Percentiles rank a stretch among this genome's conserved stretches.
Conservation (phyloP, 805 yeast species). For the Nakazawaea molendinolei region DNA sequence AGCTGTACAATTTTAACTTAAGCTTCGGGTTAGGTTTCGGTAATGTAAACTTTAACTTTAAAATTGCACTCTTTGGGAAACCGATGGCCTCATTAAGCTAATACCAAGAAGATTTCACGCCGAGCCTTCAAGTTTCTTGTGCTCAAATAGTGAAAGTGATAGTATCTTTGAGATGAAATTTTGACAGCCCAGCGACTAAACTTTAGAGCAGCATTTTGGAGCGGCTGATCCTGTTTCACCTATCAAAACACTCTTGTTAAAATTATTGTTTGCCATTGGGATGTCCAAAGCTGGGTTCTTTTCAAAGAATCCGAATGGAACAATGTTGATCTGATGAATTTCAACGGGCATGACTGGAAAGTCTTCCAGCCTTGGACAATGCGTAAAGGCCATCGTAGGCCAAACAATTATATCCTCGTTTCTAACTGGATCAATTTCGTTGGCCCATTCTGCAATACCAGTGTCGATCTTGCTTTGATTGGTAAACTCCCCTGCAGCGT, state of each 20-base stretch:
- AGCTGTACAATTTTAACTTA: no score
- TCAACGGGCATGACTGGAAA: slow-evolving; percentile 91
- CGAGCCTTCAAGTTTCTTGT: no score
- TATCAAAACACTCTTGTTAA: slow-evolving; percentile 54
- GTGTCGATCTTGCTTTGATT: slow-evolving; percentile 69
- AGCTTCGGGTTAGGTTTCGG: no score
- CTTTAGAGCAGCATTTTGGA: slow-evolving; percentile 5
- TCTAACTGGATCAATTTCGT: slow-evolving; percentile 62
- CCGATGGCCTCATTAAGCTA: no score
- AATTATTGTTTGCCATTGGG: slow-evolving; percentile 61
- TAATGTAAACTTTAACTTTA: no score
- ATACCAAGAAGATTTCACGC: no score
- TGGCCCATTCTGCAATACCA: slow-evolving; percentile 68
- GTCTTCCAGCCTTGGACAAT: slow-evolving; percentile 77
- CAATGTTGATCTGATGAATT: slow-evolving; percentile 58
- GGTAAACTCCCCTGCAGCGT: slow-evolving; percentile 82
- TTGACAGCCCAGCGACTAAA: background rate
- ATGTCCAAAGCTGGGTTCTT: slow-evolving; percentile 74
- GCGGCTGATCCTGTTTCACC: slow-evolving; percentile 14
- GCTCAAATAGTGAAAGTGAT: no score
- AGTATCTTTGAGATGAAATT: no score
- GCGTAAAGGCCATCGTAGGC: slow-evolving; percentile 79
- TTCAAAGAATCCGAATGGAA: slow-evolving; percentile 71
- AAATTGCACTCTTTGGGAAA: no score
- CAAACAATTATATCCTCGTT: slow-evolving; percentile 72